Percentiles rank a stretch among this genome's conserved stretches.
phyloP scores from a whole-genome alignment of 2,329 filamentous ascomycete species.

The Claviceps fusiformis region DNA sequence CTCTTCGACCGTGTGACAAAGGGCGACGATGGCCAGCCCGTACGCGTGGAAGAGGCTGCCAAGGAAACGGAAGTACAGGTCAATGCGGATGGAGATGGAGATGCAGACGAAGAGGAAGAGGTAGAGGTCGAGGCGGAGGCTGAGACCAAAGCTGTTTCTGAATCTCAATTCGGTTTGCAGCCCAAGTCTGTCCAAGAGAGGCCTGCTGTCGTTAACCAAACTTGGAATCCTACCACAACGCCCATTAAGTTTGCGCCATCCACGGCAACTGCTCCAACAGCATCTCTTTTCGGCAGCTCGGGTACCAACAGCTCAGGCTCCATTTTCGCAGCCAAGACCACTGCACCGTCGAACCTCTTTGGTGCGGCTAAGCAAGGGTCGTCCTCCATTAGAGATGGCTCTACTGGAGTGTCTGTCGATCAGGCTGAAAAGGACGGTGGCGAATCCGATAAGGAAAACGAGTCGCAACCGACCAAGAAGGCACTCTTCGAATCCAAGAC shows the following conservation, averaged over 20 bases:
- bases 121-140: neutral
- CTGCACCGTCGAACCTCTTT: conserved; percentile 21
- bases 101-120: neutral
- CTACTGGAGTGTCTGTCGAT: conserved; percentile 11
- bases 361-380: conserved; percentile 20
- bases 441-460: conserved; percentile 33
- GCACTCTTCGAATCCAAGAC: conserved; percentile 17
- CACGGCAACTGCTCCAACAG: conserved; percentile 15
- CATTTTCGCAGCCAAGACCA: conserved; percentile 24
- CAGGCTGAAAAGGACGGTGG: conserved; percentile 20
- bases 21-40: conserved; percentile 34
- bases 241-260: conserved; percentile 41
- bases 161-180: neutral
- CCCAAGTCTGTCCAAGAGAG: conserved; percentile 9
- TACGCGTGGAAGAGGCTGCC: conserved; percentile 23
- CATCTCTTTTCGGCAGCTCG: conserved; percentile 19
- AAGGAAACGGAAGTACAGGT: conserved; percentile 7
- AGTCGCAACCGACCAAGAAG: conserved; percentile 23
- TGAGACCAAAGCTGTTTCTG: neutral
- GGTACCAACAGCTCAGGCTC: conserved; percentile 17
- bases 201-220: conserved; percentile 22
- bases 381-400: conserved; percentile 15
- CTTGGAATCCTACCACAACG: conserved; percentile 31
- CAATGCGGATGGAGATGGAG: conserved; percentile 5
- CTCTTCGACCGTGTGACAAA: conserved; percentile 43